A percentile compares a stretch with the other conserved stretches of the same genome.
These are phyloP conservation scores for Cladophialophora chaetospira DNA, from an alignment of 2,329 filamentous ascomycete genomes.

Conservation along the genomic window DNA sequence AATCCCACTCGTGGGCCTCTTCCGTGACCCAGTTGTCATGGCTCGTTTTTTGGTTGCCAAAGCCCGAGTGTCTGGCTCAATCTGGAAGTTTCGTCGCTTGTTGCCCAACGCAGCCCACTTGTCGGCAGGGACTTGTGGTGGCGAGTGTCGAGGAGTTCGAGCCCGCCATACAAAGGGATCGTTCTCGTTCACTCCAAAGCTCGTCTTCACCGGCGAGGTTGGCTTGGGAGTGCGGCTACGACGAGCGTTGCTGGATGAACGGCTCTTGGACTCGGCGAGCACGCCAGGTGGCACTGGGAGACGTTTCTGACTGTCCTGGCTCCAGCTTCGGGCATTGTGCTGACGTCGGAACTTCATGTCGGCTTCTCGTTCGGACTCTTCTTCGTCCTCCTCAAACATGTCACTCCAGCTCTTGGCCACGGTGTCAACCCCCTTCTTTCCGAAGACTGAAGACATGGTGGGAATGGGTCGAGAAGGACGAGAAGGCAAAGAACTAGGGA, in stretches of 20 bases:
- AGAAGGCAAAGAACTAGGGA: conserved; percentile 73
- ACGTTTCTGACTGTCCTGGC: conserved; percentile 67
- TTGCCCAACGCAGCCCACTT: conserved; percentile 91
- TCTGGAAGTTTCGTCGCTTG: conserved; percentile 69
- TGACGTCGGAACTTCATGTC: conserved; percentile 60
- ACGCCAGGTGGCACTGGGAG: conserved; percentile 53
- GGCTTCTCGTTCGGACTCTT: conserved; percentile 65
- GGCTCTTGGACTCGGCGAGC: conserved; percentile 57
- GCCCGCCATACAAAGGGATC: conserved; percentile 44
- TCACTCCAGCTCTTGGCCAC: conserved; percentile 99
- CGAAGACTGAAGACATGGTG: conserved; percentile 76
- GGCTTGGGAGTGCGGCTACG: conserved; percentile 55
- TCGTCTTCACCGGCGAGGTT: conserved; percentile 63
- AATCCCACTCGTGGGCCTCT: conserved; percentile 44
- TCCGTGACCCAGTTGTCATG: conserved; percentile 46
- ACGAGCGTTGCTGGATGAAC: conserved; percentile 54
- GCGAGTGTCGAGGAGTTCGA: conserved; percentile 63
- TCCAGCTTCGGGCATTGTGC: conserved; percentile 76
- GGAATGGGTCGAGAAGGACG: conserved; percentile 66
- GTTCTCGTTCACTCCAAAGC: conserved; percentile 70
- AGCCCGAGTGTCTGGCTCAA: conserved; percentile 55
- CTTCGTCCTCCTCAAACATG: conserved; percentile 93
- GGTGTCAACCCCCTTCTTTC: conserved; percentile 70
- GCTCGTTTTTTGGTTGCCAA: conserved; percentile 50
- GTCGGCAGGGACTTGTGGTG: conserved; percentile 59